Percentiles rank a stretch among this genome's conserved stretches.
These are phyloP conservation scores for Medicago arabica DNA, from an alignment of 306 rosid species.

Conservation along the genomic window DNA sequence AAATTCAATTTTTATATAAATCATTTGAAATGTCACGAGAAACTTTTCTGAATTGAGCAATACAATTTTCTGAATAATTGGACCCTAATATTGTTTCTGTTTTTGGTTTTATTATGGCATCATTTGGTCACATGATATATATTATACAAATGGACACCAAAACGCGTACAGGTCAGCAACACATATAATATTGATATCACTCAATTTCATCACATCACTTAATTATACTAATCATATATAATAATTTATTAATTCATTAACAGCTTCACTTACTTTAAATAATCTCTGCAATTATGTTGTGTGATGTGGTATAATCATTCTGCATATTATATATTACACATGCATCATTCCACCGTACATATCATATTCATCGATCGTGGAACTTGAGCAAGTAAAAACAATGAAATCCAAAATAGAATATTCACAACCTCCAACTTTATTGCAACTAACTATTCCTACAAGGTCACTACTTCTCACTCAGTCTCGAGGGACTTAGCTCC, in stretches of 20 bases:
- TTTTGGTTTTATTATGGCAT: constrained; percentile 46
- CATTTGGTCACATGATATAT: constrained; percentile 50
- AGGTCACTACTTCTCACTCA: constrained; percentile 17
- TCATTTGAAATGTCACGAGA: constrained; percentile 78
- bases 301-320: constrained; percentile 23
- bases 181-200: constrained; percentile 11
- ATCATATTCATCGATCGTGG: constrained; percentile 44
- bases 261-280: constrained; percentile 24
- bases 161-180: constrained; percentile 61
- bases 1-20: constrained; percentile 38
- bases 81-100: constrained; percentile 46
- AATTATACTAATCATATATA: neutral
- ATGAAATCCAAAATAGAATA: constrained; percentile 53
- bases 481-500: constrained; percentile 22
- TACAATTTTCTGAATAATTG: constrained; percentile 56
- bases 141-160: constrained; percentile 48
- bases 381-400: constrained; percentile 59
- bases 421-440: constrained; percentile 64
- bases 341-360: constrained; percentile 42
- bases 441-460: constrained; percentile 48
- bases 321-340: constrained; percentile 11
- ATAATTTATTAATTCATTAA: constrained; percentile 12
- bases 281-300: neutral
- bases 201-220: constrained; percentile 38
- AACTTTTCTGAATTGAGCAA: constrained; percentile 59